Evolutionary conservation across 768 basidiomycete genomes (phyloP).

Genomic region (Boletus bicolor): DNA sequence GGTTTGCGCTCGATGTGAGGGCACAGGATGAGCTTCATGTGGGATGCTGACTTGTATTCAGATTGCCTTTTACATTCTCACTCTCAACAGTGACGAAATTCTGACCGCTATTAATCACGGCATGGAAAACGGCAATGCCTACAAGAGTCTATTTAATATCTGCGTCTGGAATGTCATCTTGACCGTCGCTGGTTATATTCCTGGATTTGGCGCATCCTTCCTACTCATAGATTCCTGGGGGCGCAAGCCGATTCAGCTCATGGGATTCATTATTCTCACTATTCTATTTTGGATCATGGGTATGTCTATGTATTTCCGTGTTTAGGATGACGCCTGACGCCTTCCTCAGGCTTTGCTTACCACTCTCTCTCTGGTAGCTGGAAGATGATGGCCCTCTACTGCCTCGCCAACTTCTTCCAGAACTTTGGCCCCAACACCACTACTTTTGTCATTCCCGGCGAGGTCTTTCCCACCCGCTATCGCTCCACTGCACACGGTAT

Average conservation of each 20-base stretch:
- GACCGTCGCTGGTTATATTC: conserved; percentile 69
- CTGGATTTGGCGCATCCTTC: conserved; percentile 58
- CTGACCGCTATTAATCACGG: background rate
- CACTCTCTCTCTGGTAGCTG: conserved; percentile 40
- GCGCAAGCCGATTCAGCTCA: conserved; percentile 72
- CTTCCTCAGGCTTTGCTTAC: conserved; percentile 55
- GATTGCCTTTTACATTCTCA: conserved; percentile 84
- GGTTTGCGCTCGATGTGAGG: conserved; percentile 83
- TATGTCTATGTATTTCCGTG: conserved; percentile 27
- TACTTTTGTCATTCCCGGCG: conserved; percentile 76
- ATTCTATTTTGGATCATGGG: conserved; percentile 64
- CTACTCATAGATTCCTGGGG: conserved; percentile 72
- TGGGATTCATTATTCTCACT: conserved; percentile 69
- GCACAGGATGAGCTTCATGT: conserved; percentile 25
- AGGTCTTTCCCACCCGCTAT: conserved; percentile 82
- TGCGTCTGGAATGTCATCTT: conserved; percentile 70
- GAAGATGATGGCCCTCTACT: conserved; percentile 60
- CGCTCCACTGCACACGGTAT: conserved; percentile 81
- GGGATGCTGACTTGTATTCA: conserved; percentile 20
- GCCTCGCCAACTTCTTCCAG: conserved; percentile 80
- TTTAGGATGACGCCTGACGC: background rate
- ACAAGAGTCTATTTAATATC: conserved; percentile 53
- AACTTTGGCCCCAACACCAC: conserved; percentile 80
- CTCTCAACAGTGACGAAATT: conserved; percentile 55
- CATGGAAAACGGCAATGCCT: conserved; percentile 26